Conservation (phyloP, 2,329 filamentous ascomycete genomes). For the Ascochyta koolunga region DNA sequence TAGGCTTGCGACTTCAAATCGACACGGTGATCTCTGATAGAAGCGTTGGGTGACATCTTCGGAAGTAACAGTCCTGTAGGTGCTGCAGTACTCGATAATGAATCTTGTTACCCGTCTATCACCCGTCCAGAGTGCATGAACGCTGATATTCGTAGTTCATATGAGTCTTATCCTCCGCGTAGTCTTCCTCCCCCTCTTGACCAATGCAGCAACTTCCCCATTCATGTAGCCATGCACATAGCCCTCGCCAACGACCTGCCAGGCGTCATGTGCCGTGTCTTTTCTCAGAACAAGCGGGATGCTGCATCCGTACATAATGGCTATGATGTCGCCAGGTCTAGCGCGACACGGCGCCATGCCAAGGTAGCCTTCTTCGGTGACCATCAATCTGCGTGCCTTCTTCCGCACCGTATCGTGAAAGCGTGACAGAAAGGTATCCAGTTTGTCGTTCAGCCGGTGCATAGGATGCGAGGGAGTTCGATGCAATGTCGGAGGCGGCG, state of each 20-base stretch:
- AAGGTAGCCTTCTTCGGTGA: slow-evolving; percentile 30
- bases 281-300: slow-evolving; percentile 43
- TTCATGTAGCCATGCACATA: slow-evolving; percentile 40
- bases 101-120: too few relatives aligned
- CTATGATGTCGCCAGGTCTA: slow-evolving; percentile 37
- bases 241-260: slow-evolving; percentile 37
- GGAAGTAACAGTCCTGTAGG: too few relatives aligned
- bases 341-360: slow-evolving; percentile 41
- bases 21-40: too few relatives aligned
- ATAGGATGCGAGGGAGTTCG: slow-evolving; percentile 24
- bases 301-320: slow-evolving; percentile 43
- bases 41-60: too few relatives aligned
- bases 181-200: slow-evolving; percentile 19
- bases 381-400: slow-evolving; percentile 38
- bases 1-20: too few relatives aligned
- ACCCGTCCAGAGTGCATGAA: too few relatives aligned
- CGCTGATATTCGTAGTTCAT: slow-evolving; percentile 1
- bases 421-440: slow-evolving; percentile 34
- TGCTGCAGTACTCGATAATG: too few relatives aligned
- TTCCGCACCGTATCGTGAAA: slow-evolving; percentile 39
- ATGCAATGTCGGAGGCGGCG: slow-evolving; percentile 15
- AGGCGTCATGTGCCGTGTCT: slow-evolving; percentile 20
- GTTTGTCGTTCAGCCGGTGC: slow-evolving; percentile 23
- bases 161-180: slow-evolving; percentile 20
- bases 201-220: slow-evolving; percentile 26